phyloP scores from a whole-genome alignment of 1,284 basidiomycete species.

The Mycena citricolor region DNA sequence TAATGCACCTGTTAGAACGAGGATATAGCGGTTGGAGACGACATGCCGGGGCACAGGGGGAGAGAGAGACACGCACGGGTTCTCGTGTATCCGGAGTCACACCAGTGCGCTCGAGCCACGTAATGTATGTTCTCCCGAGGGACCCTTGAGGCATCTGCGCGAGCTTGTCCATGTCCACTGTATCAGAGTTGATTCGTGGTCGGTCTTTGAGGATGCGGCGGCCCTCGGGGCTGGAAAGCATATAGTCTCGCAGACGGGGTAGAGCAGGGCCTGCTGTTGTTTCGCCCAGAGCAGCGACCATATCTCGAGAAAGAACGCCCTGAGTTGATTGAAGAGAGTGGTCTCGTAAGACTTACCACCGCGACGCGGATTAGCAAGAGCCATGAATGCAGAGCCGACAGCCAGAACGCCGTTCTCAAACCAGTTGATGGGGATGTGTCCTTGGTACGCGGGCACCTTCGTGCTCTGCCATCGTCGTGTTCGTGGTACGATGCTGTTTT shows the following conservation, averaged over 20 bases:
- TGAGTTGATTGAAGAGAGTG: conserved; percentile 11
- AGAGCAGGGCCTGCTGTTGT: conserved; percentile 84
- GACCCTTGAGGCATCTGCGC: conserved; percentile 74
- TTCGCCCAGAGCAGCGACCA: conserved; percentile 91
- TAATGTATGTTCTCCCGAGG: conserved; percentile 85
- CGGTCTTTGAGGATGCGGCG: conserved; percentile 80
- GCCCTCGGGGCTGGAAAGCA: conserved; percentile 82
- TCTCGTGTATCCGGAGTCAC: conserved; percentile 96
- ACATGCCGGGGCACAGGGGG: conserved; percentile 1
- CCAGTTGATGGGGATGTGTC: conserved; percentile 79
- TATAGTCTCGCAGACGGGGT: conserved; percentile 74
- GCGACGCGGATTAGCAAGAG: conserved; percentile 80
- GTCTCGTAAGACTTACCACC: conserved; percentile 61
- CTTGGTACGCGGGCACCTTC: conserved; percentile 56
- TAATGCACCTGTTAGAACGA: conserved; percentile 89
- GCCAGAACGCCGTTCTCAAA: conserved; percentile 87
- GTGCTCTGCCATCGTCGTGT: no score
- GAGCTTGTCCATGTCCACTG: conserved; percentile 73
- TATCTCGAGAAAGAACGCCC: conserved; percentile 53
- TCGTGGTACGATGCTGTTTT: no score
- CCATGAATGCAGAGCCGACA: conserved; percentile 82
- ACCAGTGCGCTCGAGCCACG: conserved; percentile 87
- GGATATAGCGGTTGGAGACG: conserved; percentile 10
- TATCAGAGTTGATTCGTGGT: conserved; percentile 79
- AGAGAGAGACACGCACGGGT: conserved; percentile 56